Conservation (phyloP, 2,329 filamentous ascomycete species). For the Gliomastix tumulicola region DNA sequence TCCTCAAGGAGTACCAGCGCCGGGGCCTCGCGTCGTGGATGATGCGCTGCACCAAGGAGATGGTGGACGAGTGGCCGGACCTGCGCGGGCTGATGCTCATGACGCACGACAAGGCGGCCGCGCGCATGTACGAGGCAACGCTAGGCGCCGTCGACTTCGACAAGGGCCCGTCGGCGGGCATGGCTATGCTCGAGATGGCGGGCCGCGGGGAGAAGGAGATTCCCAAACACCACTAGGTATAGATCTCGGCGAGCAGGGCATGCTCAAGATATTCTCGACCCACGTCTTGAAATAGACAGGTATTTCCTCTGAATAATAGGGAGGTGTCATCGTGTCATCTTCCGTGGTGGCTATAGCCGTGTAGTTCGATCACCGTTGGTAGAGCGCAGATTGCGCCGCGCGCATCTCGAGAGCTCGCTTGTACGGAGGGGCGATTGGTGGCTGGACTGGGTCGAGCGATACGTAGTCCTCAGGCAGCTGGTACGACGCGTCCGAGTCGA, state of each 20-base stretch:
- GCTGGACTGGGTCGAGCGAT: slow-evolving; percentile 86
- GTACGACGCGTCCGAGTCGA: slow-evolving; percentile 94
- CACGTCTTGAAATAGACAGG: no score
- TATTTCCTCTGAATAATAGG: no score
- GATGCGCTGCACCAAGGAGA: slow-evolving; percentile 52
- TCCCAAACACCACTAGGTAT: slow-evolving; percentile 18
- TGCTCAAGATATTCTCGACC: background rate
- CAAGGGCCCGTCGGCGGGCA: slow-evolving; percentile 29
- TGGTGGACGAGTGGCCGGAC: slow-evolving; percentile 46
- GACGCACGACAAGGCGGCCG: slow-evolving; percentile 30
- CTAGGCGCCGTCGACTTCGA: slow-evolving; percentile 37
- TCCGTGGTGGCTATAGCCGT: no score
- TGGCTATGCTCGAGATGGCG: slow-evolving; percentile 33
- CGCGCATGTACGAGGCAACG: slow-evolving; percentile 38
- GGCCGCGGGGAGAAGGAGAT: slow-evolving; percentile 25
- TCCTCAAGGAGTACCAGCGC: slow-evolving; percentile 51
- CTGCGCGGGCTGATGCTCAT: slow-evolving; percentile 54
- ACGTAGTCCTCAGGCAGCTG: slow-evolving; percentile 79
- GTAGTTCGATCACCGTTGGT: slow-evolving; percentile 8
- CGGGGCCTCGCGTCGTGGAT: slow-evolving; percentile 60
- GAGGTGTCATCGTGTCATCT: no score
- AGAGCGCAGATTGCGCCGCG: slow-evolving; percentile 19
- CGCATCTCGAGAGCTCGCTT: slow-evolving; percentile 78
- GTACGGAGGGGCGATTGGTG: slow-evolving; percentile 92
- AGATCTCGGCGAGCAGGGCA: background rate